Evolutionary conservation across 257 asterid species (phyloP), one percentile per base, ranked within the genome.

Genomic region (Voacanga thouarsii): DNA sequence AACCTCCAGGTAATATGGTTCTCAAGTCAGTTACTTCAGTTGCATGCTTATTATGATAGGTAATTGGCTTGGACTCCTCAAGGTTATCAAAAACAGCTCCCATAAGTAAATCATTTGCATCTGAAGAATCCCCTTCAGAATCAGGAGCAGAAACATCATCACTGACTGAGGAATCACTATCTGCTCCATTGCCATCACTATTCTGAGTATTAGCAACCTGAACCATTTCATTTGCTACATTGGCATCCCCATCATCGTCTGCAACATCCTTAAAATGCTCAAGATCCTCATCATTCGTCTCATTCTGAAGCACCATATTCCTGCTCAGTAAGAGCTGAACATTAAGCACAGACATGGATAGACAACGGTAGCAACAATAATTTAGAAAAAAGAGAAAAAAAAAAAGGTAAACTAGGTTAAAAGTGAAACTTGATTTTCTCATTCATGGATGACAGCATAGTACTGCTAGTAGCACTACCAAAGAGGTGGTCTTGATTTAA

Each of bases 401-500:
- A n/a, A n/a, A n/a, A n/a, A n/a, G n/a, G 14, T 12, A 33, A 15
- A 71, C 47, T 60, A 50, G 73, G 30, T 3, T 6, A 45, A 21
- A 28, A 0, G 10, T 45, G 49, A 0, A 41, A 37, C 19, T 23
- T 30, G 11, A 45, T 1, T 24, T 47, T 76, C 72, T 23, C 0
- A 53, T 8, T 51, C 41, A 39, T 33, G n/a, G 24, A 24, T 9
- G 12, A 49, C 50, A 19, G 30, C 5, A 23, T 14, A 28, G 5
- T 49, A 28, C 28, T 9, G 44, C 21, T 45, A 76, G 57, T 28
- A 79, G 85, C 33, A 88, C 19, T 89, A 95, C 99, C 99, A 95
- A 65, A 95, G 94, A 83, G 97, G 90, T 44, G 97, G 96, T 47
- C 91, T 94, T 56, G 96, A 95, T 88, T 91, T 95, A 79, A 95